phyloP scores from a whole-genome alignment of 345 rosid species.

The Eucalyptus fibrosa region DNA sequence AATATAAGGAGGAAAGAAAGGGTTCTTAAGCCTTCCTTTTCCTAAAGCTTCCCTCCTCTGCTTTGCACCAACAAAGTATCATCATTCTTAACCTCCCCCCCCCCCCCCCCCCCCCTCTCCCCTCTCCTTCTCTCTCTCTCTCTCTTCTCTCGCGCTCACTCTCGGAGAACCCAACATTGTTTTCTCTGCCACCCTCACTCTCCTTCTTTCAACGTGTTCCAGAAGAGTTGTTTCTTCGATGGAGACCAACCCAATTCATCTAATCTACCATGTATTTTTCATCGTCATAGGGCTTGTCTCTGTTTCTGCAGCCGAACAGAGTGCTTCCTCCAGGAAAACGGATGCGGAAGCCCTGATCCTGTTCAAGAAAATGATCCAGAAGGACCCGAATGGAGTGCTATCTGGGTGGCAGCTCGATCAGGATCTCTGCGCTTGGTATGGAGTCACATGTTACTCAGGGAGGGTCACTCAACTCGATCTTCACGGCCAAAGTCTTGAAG shows the following conservation, averaged over 20 bases:
- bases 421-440: conserved; percentile 62
- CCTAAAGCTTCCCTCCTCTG: conserved; percentile 10
- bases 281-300: conserved; percentile 5
- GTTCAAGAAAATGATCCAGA: conserved; percentile 59
- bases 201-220: background rate
- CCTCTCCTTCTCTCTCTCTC: background rate
- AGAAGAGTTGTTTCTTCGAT: conserved; percentile 19
- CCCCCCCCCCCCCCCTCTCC: background rate
- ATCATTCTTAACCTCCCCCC: background rate
- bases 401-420: conserved; percentile 43
- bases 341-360: conserved; percentile 53
- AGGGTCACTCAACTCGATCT: conserved; percentile 72
- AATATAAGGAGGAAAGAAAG: background rate
- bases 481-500: conserved; percentile 34
- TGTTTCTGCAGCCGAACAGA: conserved; percentile 11
- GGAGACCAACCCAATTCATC: conserved; percentile 14
- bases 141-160: background rate
- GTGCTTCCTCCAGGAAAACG: conserved; percentile 39
- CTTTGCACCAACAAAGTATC: background rate
- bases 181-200: background rate
- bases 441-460: conserved; percentile 56
- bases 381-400: conserved; percentile 53
- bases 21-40: conserved; percentile 4
- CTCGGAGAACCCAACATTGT: background rate
- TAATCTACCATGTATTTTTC: conserved; percentile 10